Evolutionary conservation across 176 grass and related monocot genomes (phyloP).

Genomic region (Neostapfia colusana): DNA sequence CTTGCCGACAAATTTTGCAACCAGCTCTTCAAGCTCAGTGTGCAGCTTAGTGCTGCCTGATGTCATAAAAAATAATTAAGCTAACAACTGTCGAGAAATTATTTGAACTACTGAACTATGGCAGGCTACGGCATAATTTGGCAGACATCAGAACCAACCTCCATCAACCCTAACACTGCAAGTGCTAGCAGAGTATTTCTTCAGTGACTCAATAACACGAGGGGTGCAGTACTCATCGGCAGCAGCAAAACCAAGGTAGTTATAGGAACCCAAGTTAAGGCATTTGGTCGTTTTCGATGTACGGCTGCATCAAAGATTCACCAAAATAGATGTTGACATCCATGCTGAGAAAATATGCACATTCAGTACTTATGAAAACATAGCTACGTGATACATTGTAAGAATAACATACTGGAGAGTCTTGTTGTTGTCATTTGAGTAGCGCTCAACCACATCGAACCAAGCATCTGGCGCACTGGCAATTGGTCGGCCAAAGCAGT

Average conservation of each 20-base stretch:
- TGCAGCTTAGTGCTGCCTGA: conserved; percentile 86
- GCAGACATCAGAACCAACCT: conserved; percentile 46
- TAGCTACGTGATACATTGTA: not conserved
- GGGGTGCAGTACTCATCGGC: conserved; percentile 93
- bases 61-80: conserved; percentile 21
- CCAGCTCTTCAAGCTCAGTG: conserved; percentile 70
- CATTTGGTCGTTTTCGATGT: conserved; percentile 71
- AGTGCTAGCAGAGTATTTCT: conserved; percentile 81
- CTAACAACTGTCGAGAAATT: conserved; percentile 22
- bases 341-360: not conserved
- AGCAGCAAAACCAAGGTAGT: conserved; percentile 93
- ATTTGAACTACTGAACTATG: conserved; percentile 17
- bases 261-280: conserved; percentile 90
- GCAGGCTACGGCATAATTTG: conserved; percentile 24
- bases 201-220: conserved; percentile 84
- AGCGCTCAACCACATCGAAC: conserved; percentile 82
- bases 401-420: conserved; percentile 59
- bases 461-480: conserved; percentile 79
- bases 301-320: conserved; percentile 55
- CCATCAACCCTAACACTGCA: conserved; percentile 82
- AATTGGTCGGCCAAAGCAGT: conserved; percentile 89
- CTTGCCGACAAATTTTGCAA: conserved; percentile 83
- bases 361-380: conserved; percentile 20
- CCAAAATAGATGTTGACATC: conserved; percentile 12
- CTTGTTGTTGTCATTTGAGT: conserved; percentile 85